Evolutionary conservation across 2,329 filamentous ascomycete species (phyloP), one percentile per base, ranked within the genome.

Genomic region (Volutella citrinella): DNA sequence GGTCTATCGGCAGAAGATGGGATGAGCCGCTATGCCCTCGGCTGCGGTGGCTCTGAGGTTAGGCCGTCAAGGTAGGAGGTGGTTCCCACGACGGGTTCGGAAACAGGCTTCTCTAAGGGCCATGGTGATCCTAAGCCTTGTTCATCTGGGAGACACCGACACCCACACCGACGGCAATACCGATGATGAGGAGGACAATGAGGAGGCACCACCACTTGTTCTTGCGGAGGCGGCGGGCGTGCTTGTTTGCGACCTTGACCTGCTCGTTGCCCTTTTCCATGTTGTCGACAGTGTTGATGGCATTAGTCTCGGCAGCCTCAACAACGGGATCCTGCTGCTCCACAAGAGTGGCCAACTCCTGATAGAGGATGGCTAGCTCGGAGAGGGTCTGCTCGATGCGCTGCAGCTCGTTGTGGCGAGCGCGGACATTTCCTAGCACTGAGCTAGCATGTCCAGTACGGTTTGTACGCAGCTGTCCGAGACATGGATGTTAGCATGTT

Each of bases 171-270:
- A 78, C 56, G 8, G 64, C 70, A 37, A 80, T 64, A 43, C 67
- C 70, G 32, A 82, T 57, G 57, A 81, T 77, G 56, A 82, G 65
- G 15, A 78, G 48, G 29, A 69, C 66, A 39, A 89, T 68, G 42
- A 79, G 63, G 42, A 86, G 66, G 56, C 82, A 87, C 75, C 78
- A 88, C 86, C 87, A 90, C 72, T 91, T 91, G 64, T 87, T 76
- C 69, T 80, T 85, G 52, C 84, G 76, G 49, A 77, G 74, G 49
- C 78, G 73, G 46, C 76, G 71, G 30, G 84, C 85, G 51, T 76
- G 75, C 45, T 76, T 70, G 48, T 83, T 85, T 40, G 81, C 85
- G 55, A 78, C 71, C 48, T 74, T 72, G 40, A 91, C 76, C 49
- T 91, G 75, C 41, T 70, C 68, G 61, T 86, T 87, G 48, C 78